Evolutionary conservation across 441 rosid species (phyloP).

Genomic region (Gossypium armourianum): DNA sequence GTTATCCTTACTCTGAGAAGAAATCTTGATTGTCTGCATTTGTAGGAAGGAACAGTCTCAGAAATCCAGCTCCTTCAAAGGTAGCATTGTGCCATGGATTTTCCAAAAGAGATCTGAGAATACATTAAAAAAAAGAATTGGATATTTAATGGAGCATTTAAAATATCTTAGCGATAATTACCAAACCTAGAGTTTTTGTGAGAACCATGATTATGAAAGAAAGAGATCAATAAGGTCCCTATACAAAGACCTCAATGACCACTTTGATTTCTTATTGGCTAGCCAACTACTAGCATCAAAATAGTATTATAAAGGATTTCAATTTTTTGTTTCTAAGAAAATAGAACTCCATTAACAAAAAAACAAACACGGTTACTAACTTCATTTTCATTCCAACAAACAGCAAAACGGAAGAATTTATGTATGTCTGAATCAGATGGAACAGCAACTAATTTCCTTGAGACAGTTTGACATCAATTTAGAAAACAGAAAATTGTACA

Average conservation of each 20-base stretch:
- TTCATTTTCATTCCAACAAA: background rate
- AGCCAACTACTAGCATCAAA: constrained; percentile 1
- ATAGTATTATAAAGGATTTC: background rate
- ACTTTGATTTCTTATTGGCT: constrained; percentile 10
- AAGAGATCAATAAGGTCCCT: background rate
- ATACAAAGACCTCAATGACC: background rate
- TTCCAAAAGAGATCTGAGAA: constrained; percentile 70
- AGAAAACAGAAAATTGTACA: background rate
- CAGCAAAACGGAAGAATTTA: constrained; percentile 3
- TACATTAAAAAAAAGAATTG: background rate
- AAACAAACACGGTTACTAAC: background rate
- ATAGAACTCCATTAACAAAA: constrained; percentile 2
- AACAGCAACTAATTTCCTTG: background rate
- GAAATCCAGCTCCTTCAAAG: constrained; percentile 94
- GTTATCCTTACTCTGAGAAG: constrained; percentile 63
- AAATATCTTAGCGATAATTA: background rate
- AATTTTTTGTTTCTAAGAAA: background rate
- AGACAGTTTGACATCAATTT: background rate
- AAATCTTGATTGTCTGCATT: constrained; percentile 75
- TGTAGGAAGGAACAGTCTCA: constrained; percentile 89
- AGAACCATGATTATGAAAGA: background rate
- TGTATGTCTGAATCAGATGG: background rate
- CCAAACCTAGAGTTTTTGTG: background rate
- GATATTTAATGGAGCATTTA: background rate
- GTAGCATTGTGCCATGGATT: constrained; percentile 97